These are phyloP conservation scores for Suhomyces taliae DNA, from an alignment of 1,139 yeast genomes.

Conservation along the genomic window DNA sequence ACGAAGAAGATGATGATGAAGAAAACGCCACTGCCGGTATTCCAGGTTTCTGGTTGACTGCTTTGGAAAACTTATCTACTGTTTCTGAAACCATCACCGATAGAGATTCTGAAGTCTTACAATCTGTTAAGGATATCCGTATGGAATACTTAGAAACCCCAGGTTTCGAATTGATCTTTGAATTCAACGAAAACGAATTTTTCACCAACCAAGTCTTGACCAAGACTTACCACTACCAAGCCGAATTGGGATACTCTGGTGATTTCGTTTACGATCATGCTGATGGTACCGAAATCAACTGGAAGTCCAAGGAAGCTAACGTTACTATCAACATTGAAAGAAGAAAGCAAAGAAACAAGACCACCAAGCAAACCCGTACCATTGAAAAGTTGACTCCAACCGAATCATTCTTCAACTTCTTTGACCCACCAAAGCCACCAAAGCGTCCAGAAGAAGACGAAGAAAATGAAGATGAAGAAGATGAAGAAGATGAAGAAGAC, in stretches of 20 bases:
- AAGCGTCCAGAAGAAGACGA: conserved; percentile 39
- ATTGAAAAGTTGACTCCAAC: conserved; percentile 91
- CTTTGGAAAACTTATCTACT: conserved; percentile 81
- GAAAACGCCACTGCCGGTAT: conserved; percentile 62
- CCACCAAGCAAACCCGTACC: conserved; percentile 95
- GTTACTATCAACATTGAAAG: conserved; percentile 87
- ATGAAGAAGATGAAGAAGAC: conserved; percentile 57
- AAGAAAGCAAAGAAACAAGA: conserved; percentile 97
- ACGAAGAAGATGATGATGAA: conserved; percentile 37
- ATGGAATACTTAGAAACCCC: conserved; percentile 84
- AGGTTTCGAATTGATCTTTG: conserved; percentile 86
- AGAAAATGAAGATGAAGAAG: conserved; percentile 39
- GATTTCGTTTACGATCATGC: conserved; percentile 98
- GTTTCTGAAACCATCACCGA: conserved; percentile 86
- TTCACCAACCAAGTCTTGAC: conserved; percentile 71
- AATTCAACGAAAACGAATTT: conserved; percentile 74
- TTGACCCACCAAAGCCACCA: conserved; percentile 89
- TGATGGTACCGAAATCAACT: conserved; percentile 81
- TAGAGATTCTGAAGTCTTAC: conserved; percentile 84
- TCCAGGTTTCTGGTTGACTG: conserved; percentile 96
- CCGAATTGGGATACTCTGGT: conserved; percentile 91
- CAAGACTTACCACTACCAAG: conserved; percentile 92
- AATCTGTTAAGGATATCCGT: conserved; percentile 65
- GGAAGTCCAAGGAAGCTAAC: conserved; percentile 80
- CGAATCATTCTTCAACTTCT: conserved; percentile 93